Base-by-base conservation (phyloP, 768 basidiomycete species). In the Suillus variegatus region DNA sequence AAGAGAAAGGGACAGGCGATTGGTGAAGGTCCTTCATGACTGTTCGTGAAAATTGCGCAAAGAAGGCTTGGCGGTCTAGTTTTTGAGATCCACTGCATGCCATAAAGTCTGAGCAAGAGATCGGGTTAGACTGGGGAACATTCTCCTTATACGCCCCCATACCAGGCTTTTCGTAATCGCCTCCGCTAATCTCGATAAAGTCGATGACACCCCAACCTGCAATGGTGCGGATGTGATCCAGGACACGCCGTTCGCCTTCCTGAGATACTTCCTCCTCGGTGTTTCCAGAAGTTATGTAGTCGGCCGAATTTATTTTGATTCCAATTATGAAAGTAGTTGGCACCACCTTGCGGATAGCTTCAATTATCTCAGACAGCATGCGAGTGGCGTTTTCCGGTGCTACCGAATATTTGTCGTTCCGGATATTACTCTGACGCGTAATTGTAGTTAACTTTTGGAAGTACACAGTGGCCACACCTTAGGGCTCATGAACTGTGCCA, bases 181-280 rank as follows among this genome's bases (percentile, higher is more conserved):
- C 94, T 2, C 94, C 94, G 63, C 90, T 93, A 65, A 97, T 85
- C 75, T 97, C 94, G 60, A 97, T 86, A 71, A 94, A 91, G 74
- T 97, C 94, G 6, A 96, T 71, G 20, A 78, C 76, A 1, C 82
- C 82, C 88, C 92, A 93, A 46, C 75, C 73, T 0, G 89, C 85
- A 36, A 95, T 86, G 46, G 81, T 73, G 20, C 77, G 74, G 14
- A 94, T 79, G 70, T 95, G 88, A 25, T 81, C 75, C 3, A 94
- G 75, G 1, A 89, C 89, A 32, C 83, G 78, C 71, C 41, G 65
- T 36, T 63, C 60, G 44, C 76, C 73, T 6, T 73, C 70, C 43
- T 49, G 44, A 8, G 65, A 66, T 54, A 80, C 79, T 67, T 79
- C 79, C 40, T 77, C 75, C 40, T 77, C 75, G 3, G 72, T 69